Base-by-base conservation (phyloP, 176 grass and related monocot species). In the Bolboschoenus planiculmis region DNA sequence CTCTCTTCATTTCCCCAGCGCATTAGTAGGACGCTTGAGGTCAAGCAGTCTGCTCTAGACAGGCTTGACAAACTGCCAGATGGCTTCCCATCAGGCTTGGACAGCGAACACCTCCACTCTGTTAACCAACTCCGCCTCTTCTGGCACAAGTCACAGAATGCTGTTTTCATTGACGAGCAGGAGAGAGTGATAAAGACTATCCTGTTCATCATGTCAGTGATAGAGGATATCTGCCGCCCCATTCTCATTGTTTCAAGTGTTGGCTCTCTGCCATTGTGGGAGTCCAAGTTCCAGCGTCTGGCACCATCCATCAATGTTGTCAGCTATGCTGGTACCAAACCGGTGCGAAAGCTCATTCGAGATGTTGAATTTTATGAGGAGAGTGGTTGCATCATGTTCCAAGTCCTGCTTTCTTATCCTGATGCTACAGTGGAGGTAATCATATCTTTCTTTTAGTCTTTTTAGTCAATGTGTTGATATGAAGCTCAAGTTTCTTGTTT, bases 151-250 rank as follows among this genome's bases (percentile, higher is more conserved):
- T 94, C 86, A 67, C 70, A 78, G 44, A 93, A 93, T 81, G 85
- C 91, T 72, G 35, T 97, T 78, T 73, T 89, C 56, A 66, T 97
- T 3, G 90, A 97, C 51, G 91, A 92, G 78, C 94, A 91, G 94
- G 94, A 97, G 78, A 87, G 94, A 62, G 88, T 97, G 79, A 90
- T 90, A 86, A 97, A 86, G 65, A 87, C 94, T 58, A 89, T 97
- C 74, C 76, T 92, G 75, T 94, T 97, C 64, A 85, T 82, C 6
- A 75, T 87, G 61, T 90, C 92, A 24, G 81, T 94, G 61, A 70
- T 90, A 63, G 60, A 85, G 77, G 84, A 92, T 84, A 81, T 86
- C 36, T 86, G 85, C 79, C 79, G 20, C 27, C 94, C 94, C 60
- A 86, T 97, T 75, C 88, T 97, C 50, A 86, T 97, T 78, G 83